Evolutionary conservation across 176 grass and related monocot species (phyloP).

Genomic region (Raddia distichophylla): DNA sequence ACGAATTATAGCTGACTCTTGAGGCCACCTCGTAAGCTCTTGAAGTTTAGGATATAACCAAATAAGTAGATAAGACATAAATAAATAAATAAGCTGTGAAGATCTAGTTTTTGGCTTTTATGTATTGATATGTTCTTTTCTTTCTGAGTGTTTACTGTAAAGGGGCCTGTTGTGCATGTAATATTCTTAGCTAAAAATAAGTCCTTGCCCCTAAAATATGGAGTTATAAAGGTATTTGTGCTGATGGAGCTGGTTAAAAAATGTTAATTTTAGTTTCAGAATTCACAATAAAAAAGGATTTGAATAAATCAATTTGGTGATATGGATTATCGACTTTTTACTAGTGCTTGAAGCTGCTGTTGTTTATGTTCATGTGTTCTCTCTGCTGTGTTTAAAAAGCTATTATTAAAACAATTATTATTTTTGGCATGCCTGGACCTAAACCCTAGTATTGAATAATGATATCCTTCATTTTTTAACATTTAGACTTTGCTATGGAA

Average conservation of each 20-base stretch:
- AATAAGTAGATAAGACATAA: too few relatives aligned
- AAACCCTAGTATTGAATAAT: slow-evolving; percentile 12
- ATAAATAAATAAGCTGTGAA: too few relatives aligned
- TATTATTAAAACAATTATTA: slow-evolving; percentile 11
- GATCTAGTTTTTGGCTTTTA: slow-evolving; percentile 7
- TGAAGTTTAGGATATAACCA: too few relatives aligned
- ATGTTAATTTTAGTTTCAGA: not conserved
- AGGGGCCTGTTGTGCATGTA: not conserved
- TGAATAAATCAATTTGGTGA: slow-evolving; percentile 2
- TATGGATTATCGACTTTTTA: not conserved
- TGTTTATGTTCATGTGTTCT: slow-evolving; percentile 5
- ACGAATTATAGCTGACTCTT: too few relatives aligned
- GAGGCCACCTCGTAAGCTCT: too few relatives aligned
- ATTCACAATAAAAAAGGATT: not conserved
- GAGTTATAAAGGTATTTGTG: not conserved
- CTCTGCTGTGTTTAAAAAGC: not conserved
- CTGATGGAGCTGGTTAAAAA: not conserved
- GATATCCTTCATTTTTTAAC: slow-evolving; percentile 30
- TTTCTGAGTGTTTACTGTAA: not conserved
- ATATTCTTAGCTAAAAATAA: not conserved
- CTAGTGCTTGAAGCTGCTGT: not conserved
- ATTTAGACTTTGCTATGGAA: not conserved
- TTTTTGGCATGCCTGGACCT: slow-evolving; percentile 15
- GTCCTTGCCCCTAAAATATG: not conserved
- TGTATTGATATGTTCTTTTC: not conserved